Percentiles rank a stretch among this genome's conserved stretches.
These are phyloP conservation scores for Wickerhamomyces sydowiorum DNA, from an alignment of 805 yeast species.

Conservation along the genomic window DNA sequence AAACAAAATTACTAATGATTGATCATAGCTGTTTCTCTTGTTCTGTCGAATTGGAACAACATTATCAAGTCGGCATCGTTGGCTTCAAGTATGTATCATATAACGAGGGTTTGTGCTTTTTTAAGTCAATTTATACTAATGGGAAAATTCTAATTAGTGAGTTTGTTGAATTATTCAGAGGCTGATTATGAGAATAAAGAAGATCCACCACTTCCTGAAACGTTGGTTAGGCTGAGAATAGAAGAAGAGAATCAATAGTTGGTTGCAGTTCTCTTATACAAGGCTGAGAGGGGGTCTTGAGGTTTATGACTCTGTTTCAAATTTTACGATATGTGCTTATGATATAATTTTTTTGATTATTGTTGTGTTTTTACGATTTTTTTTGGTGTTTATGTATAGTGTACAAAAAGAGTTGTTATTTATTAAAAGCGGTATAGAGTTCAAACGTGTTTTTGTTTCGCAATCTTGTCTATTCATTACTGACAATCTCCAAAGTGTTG, in stretches of 20 bases:
- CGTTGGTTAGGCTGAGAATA: slow-evolving; percentile 53
- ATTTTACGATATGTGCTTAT: too few species aligned
- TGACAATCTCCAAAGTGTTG: slow-evolving; percentile 27
- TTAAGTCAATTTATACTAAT: too few species aligned
- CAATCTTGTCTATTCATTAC: slow-evolving; percentile 2
- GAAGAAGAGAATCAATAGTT: slow-evolving; percentile 29
- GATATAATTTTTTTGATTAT: too few species aligned
- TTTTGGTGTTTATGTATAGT: neutral
- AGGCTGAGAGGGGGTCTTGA: too few species aligned
- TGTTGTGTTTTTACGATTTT: neutral
- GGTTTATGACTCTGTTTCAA: too few species aligned
- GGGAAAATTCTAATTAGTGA: slow-evolving; percentile 16
- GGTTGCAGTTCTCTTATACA: slow-evolving; percentile 8
- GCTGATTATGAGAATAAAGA: slow-evolving; percentile 25
- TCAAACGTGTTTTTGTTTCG: slow-evolving; percentile 9
- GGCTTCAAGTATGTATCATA: slow-evolving; percentile 34
- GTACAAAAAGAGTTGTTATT: slow-evolving; percentile 9
- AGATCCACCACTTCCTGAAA: slow-evolving; percentile 54
- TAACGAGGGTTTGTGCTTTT: neutral
- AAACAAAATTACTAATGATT: too few species aligned
- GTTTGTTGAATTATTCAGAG: slow-evolving; percentile 35
- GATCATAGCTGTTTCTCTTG: slow-evolving; percentile 47
- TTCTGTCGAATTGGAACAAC: slow-evolving; percentile 61
- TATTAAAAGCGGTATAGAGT: neutral
- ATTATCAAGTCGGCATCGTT: slow-evolving; percentile 55